Evolutionary conservation across 345 rosid genomes (phyloP).

Genomic region (Raphanus sativus): DNA sequence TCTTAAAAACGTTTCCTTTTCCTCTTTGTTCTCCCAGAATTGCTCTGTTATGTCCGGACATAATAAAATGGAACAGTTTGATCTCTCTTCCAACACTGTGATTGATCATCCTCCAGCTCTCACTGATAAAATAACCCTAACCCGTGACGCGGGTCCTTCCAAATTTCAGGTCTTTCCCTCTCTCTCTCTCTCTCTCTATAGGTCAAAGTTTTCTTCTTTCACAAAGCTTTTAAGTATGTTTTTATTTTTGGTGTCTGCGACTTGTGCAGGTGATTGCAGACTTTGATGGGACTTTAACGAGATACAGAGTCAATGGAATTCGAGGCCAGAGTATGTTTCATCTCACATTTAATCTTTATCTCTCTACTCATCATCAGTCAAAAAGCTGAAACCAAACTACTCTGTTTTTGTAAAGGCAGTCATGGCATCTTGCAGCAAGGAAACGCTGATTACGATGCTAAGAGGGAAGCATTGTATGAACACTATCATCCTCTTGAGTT

Average conservation of each 20-base stretch:
- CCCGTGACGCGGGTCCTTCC: conserved; percentile 63
- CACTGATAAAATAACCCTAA: conserved; percentile 49
- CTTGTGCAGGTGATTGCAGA: conserved; percentile 74
- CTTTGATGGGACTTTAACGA: conserved; percentile 82
- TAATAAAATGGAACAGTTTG: conserved; percentile 38
- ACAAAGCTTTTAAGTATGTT: neutral
- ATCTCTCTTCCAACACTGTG: conserved; percentile 42
- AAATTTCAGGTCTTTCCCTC: conserved; percentile 68
- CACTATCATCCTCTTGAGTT: conserved; percentile 80
- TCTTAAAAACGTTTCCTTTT: no score
- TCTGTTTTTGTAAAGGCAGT: conserved; percentile 54
- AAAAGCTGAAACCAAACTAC: neutral
- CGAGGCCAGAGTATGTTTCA: conserved; percentile 61
- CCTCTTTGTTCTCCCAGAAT: conserved; percentile 23
- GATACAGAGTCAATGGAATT: conserved; percentile 55
- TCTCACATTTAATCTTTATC: neutral
- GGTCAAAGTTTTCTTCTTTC: neutral
- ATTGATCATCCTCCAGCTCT: conserved; percentile 47
- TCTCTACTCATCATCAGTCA: neutral
- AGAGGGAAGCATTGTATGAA: conserved; percentile 64
- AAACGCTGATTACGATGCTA: conserved; percentile 65
- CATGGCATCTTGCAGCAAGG: conserved; percentile 86
- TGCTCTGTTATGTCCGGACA: neutral
- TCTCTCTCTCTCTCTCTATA: neutral
- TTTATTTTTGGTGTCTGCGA: conserved; percentile 5